These are phyloP conservation scores for Silybum marianum DNA, from an alignment of 129 eudicot genomes.

Conservation along the genomic window DNA sequence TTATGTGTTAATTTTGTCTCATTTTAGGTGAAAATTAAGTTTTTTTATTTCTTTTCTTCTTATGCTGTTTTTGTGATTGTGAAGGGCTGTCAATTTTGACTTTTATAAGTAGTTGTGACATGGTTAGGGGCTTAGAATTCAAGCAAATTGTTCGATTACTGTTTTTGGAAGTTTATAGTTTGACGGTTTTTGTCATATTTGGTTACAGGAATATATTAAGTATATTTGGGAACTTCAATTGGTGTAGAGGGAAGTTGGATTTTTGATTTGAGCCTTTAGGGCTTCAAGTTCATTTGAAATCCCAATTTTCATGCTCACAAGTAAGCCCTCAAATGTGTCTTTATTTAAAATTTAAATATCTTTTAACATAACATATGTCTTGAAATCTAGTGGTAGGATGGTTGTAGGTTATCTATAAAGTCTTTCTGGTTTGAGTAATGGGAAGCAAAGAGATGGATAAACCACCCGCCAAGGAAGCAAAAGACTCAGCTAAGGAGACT, in stretches of 20 bases:
- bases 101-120: background rate
- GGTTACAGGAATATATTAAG: background rate
- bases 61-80: conserved; percentile 13
- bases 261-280: conserved; percentile 8
- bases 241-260: background rate
- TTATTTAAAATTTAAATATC: background rate
- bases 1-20: background rate
- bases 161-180: background rate
- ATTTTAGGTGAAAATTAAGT: background rate
- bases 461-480: conserved; percentile 61
- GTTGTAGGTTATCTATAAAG: conserved; percentile 40
- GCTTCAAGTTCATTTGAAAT: background rate
- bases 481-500: conserved; percentile 58
- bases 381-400: conserved; percentile 46
- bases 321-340: conserved; percentile 13
- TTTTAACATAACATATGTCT: background rate
- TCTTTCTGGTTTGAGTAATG: conserved; percentile 54
- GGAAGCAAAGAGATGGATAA: conserved; percentile 82
- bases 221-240: conserved; percentile 1
- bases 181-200: background rate
- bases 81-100: background rate
- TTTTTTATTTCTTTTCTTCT: conserved; percentile 3
- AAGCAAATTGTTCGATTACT: background rate
- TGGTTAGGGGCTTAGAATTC: conserved; percentile 11
- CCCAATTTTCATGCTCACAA: conserved; percentile 14